Evolutionary conservation across 345 rosid genomes (phyloP), one percentile per base, ranked within the genome.

Genomic region (Combretum micranthum): DNA sequence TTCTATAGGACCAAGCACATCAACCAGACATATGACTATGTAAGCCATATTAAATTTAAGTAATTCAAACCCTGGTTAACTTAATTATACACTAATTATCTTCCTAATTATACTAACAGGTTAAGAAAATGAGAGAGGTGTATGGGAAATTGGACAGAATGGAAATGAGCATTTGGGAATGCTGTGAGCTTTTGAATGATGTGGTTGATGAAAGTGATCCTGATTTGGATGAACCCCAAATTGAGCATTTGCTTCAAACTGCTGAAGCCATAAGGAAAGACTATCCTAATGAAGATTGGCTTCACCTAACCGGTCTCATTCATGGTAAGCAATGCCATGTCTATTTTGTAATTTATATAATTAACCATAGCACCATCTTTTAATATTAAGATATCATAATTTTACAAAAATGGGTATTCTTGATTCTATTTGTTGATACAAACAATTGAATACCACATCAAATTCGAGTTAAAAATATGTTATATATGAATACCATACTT

Each of bases 1-100:
- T 83, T 92, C 63, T 88, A 92, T 75, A 62, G 74, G 60, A 57
- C 52, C 42, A 88, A 88, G 72, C 98, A 92, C 72, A 80, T 83
- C 52, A 76, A 66, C 65, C 98, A 92, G 66, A 88, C 95, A 0
- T 80, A 79, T 69, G 95, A 86, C 55, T 88, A 88, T 53, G 98
- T 83, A 64, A 64, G 78, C 42, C 15, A 65, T 21, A 45, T 11
- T 39, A 16, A 15, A 12, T 25, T 25, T 25, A 25, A 25, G 32
- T 25, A 25, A n/a, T n/a, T n/a, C n/a, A n/a, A n/a, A n/a, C n/a
- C n/a, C n/a, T n/a, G n/a, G n/a, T n/a, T n/a, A n/a, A 25, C 1
- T 1, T 44, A 62, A 45, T 20, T 18, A 32, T 45, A 45, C 20
- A 14, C 17, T 14, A 19, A 43, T 17, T n/a, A 22, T 5, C 17